phyloP scores from a whole-genome alignment of 2,329 filamentous ascomycete genomes.

The Aschersonia sp. region DNA sequence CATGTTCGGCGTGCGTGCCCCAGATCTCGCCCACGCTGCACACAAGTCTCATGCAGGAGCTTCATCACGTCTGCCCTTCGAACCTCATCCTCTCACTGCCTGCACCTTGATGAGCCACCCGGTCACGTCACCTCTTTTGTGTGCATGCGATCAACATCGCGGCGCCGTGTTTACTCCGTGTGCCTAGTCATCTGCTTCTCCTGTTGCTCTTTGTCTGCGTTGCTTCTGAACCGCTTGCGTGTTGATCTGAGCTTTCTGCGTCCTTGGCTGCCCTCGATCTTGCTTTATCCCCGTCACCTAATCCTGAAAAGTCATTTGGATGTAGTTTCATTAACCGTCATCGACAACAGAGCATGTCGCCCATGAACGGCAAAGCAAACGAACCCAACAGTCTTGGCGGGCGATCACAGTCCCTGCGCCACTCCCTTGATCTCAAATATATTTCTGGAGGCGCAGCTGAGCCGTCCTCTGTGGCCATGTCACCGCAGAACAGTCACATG shows the following conservation, averaged over 20 bases:
- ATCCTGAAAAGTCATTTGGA: constrained; percentile 38
- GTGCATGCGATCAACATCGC: neutral
- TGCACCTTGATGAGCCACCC: neutral
- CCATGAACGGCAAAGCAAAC: constrained; percentile 27
- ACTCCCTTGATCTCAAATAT: constrained; percentile 43
- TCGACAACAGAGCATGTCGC: constrained; percentile 46
- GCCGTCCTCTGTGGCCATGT: constrained; percentile 20
- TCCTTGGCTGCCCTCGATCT: constrained; percentile 72
- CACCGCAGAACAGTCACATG: constrained; percentile 37
- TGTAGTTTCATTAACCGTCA: constrained; percentile 52
- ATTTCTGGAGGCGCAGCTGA: constrained; percentile 30
- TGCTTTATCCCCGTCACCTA: constrained; percentile 53
- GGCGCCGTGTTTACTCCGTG: neutral
- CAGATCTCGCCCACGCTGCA: neutral
- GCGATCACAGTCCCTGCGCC: constrained; percentile 34
- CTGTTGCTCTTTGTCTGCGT: constrained; percentile 7
- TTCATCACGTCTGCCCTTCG: neutral
- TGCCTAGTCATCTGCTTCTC: constrained; percentile 2
- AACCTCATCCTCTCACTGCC: neutral
- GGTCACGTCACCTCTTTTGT: neutral
- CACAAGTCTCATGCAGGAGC: neutral
- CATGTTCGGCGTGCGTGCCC: neutral
- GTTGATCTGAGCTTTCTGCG: constrained; percentile 50
- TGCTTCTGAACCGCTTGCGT: constrained; percentile 15
- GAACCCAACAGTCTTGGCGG: constrained; percentile 32